These are phyloP conservation scores for Gossypium trilobum DNA, from an alignment of 441 rosid species.

Conservation along the genomic window DNA sequence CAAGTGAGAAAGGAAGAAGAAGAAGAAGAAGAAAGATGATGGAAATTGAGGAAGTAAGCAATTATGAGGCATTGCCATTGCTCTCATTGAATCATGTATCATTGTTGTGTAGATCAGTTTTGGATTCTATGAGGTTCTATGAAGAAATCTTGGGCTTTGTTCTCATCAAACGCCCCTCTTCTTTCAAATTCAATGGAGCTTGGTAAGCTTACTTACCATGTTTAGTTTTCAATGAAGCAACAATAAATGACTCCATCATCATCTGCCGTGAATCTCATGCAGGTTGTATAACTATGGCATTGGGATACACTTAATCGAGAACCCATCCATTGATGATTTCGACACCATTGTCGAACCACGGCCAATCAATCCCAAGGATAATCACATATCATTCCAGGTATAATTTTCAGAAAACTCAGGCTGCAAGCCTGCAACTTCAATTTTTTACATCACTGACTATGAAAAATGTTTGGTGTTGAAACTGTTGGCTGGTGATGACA, in stretches of 20 bases:
- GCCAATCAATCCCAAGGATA: conserved; percentile 59
- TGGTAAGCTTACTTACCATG: conserved; percentile 29
- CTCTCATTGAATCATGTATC: conserved; percentile 54
- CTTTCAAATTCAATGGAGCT: conserved; percentile 67
- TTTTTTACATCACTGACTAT: not conserved
- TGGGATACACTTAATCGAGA: conserved; percentile 60
- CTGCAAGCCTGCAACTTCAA: not conserved
- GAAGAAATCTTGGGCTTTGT: conserved; percentile 55
- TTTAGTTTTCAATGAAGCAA: not conserved
- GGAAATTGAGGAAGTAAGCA: conserved; percentile 43
- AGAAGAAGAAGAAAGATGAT: not conserved
- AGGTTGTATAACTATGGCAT: conserved; percentile 59
- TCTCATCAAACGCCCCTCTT: conserved; percentile 61
- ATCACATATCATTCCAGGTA: conserved; percentile 64
- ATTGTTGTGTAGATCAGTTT: conserved; percentile 41
- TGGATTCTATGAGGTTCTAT: conserved; percentile 43
- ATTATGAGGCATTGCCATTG: conserved; percentile 33
- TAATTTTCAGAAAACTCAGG: not conserved
- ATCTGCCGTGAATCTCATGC: not conserved
- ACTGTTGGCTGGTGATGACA: conserved; percentile 6
- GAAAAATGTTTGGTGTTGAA: not conserved
- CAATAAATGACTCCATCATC: not conserved
- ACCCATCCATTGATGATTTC: conserved; percentile 35
- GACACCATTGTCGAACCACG: conserved; percentile 29
- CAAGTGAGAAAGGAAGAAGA: not conserved